phyloP scores from a whole-genome alignment of 805 yeast genomes.

The Priceomyces medius region DNA sequence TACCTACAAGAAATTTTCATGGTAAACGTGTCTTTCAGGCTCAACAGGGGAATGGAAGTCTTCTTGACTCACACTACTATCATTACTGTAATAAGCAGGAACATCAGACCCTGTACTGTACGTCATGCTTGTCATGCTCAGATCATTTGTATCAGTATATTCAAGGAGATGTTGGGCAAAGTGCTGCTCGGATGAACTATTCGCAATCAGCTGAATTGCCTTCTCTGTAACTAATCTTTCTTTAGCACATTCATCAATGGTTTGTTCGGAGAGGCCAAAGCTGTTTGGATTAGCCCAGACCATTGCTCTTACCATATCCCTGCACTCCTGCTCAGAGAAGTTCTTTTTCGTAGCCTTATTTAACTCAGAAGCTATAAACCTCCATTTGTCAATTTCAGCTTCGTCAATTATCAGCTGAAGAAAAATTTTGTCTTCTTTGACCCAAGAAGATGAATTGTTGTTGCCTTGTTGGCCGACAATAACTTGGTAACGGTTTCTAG shows the following conservation, averaged over 20 bases:
- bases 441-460: constrained; percentile 67
- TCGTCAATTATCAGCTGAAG: constrained; percentile 59
- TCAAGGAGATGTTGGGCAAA: constrained; percentile 10
- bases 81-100: not conserved
- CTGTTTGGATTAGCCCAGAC: constrained; percentile 54
- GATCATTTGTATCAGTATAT: constrained; percentile 2
- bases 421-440: constrained; percentile 49
- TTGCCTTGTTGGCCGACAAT: constrained; percentile 78
- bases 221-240: constrained; percentile 37
- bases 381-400: constrained; percentile 72
- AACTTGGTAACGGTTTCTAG: constrained; percentile 76
- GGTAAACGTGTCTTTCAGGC: not conserved
- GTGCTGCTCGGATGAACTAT: constrained; percentile 9
- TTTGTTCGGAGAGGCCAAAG: constrained; percentile 56
- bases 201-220: constrained; percentile 20
- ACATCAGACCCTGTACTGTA: constrained; percentile 2
- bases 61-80: not conserved
- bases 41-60: constrained; percentile 2
- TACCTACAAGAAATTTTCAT: not conserved
- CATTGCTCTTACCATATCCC: constrained; percentile 51
- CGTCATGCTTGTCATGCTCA: constrained; percentile 1
- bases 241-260: constrained; percentile 38
- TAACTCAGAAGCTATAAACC: constrained; percentile 60
- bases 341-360: constrained; percentile 52
- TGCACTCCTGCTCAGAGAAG: constrained; percentile 53